Base-by-base conservation (phyloP, 2,329 filamentous ascomycete species). In the Mollisiaceae sp. region DNA sequence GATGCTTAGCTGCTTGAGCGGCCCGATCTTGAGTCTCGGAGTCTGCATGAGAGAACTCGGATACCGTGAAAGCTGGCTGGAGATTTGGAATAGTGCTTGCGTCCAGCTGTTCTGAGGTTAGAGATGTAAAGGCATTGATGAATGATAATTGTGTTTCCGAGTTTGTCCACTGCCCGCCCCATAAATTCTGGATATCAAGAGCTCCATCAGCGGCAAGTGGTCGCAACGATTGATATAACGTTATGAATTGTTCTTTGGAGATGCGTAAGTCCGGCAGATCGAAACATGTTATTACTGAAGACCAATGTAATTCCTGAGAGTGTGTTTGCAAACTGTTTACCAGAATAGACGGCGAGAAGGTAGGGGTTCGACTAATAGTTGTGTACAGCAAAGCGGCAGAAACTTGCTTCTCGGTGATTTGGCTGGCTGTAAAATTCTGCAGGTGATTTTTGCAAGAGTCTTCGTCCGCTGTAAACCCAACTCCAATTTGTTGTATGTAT, bases 71-170 rank as follows among this genome's bases (percentile, higher is more conserved):
- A 2, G 93, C 92, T 27, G 88, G 85, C 63, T 91, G 87, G 41
- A 98, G 84, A 39, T 90, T 88, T 0, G 93, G 94, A 65, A 98
- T 95, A 41, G 91, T 91, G 14, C 89, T 91, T 2, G 92, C 91
- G 76, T 98, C 93, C 32, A 97, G 84, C 73, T 94, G 87, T 35
- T 92, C 86, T 0, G 90, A 85, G 14, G 86, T 86, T 64, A 94
- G 85, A 4, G 91, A 91, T 24, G 94, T 84, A 76, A 94, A 97
- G 20, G 93, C 93, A 69, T 91, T 90, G 62, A 98, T 87, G 76
- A 98, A 97, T n/a, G 94, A 96, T 41, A 99, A 82, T 70, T 98
- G 94, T 0, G 95, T 92, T 68, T 97, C 89, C 15, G 91, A 86
- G 71, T 96, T 87, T 68, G 90, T 88, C 94, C 96, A 99, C 67